Base-by-base conservation (phyloP, 345 rosid species). In the Laguncularia racemosa region DNA sequence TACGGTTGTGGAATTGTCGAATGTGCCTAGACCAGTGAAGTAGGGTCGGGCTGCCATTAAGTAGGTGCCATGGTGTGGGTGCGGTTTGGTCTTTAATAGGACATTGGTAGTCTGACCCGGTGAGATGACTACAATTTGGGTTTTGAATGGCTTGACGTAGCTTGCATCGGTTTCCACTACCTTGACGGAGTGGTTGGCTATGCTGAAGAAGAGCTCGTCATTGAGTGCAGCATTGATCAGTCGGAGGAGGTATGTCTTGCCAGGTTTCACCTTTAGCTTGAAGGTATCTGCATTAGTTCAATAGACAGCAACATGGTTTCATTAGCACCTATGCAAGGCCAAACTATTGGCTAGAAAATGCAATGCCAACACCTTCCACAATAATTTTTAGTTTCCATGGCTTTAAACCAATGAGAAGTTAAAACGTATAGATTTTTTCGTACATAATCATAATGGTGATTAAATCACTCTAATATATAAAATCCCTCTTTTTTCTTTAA, bases 41-140 rank as follows among this genome's bases (percentile, higher is more conserved):
- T 91, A 88, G 9, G 95, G 85, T 55, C 84, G 71, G 23, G 91
- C 95, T 14, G 81, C 56, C 81, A 91, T 88, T 45, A 71, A 78
- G 65, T 85, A 91, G 11, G 76, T 70, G 50, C 82, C 60, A 53
- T 66, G 67, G 16, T 86, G 89, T 52, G 73, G 44, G 14, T n/a
- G 45, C 3, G 84, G 68, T 72, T 84, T 81, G 48, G 90, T 75
- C 53, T 73, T 78, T 6, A 90, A 79, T 44, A 90, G 85, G 16
- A 84, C 71, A 59, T 83, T 88, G 18, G 81, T 81, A 70, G 95
- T 84, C 66, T 88, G 96, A 13, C 96, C 96, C 0, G 96, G 88
- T 4, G 76, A 56, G 3, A 83, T 58, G 19, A 85, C 20, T 16
- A 85, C 52, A 9, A 64, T 18, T 17, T 71, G 54, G n/a, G 89